These are phyloP conservation scores for Russula emetica DNA, from an alignment of 768 basidiomycete genomes.

Conservation along the genomic window DNA sequence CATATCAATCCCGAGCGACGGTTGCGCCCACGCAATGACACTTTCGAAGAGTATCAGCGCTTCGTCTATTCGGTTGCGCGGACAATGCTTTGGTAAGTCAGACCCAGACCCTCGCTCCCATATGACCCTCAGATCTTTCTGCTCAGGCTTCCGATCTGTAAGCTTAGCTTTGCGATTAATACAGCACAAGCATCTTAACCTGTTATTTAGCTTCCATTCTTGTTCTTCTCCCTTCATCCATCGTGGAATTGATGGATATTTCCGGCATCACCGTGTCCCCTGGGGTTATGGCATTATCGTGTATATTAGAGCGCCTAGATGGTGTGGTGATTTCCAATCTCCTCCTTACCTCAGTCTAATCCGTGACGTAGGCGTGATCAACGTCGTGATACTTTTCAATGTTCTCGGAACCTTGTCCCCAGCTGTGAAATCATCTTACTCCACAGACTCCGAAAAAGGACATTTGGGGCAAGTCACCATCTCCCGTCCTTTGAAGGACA, in stretches of 20 bases:
- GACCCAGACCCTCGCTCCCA: constrained; percentile 5
- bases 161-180: constrained; percentile 27
- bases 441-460: constrained; percentile 6
- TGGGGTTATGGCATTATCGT: constrained; percentile 46
- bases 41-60: constrained; percentile 49
- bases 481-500: constrained; percentile 5
- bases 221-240: constrained; percentile 55
- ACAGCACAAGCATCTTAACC: constrained; percentile 15
- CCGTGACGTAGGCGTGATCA: constrained; percentile 49
- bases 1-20: constrained; percentile 47
- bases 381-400: constrained; percentile 64
- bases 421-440: constrained; percentile 38
- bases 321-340: constrained; percentile 40
- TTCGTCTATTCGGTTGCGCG: constrained; percentile 60
- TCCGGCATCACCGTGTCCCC: constrained; percentile 49
- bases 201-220: constrained; percentile 53
- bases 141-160: constrained; percentile 57
- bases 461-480: neutral
- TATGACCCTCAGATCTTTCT: constrained; percentile 15
- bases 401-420: constrained; percentile 60
- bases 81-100: constrained; percentile 64
- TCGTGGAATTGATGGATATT: constrained; percentile 46
- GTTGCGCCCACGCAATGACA: constrained; percentile 34
- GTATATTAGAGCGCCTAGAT: constrained; percentile 27
- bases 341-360: constrained; percentile 14